Base-by-base conservation (phyloP, 1,284 basidiomycete genomes). In the Apiotrichum gamsii region DNA sequence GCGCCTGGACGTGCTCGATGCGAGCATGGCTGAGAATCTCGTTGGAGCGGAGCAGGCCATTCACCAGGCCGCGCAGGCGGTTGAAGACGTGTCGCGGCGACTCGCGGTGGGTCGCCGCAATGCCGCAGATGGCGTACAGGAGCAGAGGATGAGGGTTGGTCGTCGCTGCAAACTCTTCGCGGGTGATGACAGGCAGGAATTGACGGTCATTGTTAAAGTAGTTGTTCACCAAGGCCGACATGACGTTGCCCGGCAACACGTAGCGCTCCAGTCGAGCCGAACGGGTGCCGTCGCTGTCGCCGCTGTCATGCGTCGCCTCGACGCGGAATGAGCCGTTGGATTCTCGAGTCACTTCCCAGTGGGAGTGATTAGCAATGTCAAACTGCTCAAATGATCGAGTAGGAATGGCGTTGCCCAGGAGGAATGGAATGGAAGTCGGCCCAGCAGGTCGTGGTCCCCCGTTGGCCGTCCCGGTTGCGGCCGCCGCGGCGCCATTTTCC, bases 241-340 rank as follows among this genome's bases (percentile, higher is more conserved):
- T 78, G 57, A 85, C 77, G 42, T 87, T 82, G n/a, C 82, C 81
- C 8, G 66, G 64, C 8, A 60, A 79, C 72, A 62, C 80, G 69
- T 43, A 77, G 60, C 39, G 75, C 16, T 47, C 51, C 15, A 43
- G 29, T 8, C 50, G 45, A 24, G 59, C 50, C 8, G 53, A 44
- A 15, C 49, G 45, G 8, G 60, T 55, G 11, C 42, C 34, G 18
- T 58, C 59, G 9, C 47, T 43, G 23, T 63, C 65, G 5, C 47
- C 51, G 41, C 59, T 54, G 14, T 56, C 67, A 3, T 64, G 80
- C 33, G 73, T 72, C 59, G 85, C 84, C 62, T 83, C 80, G 32
- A 97, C 83, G 45, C 84, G 81, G 61, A 98, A 91, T 54, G 94
- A 77, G 1, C 91, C 93, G 55, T 94, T 85, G 10, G 89, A 90